Evolutionary conservation across 2,329 filamentous ascomycete species (phyloP).

Genomic region (Calonectria montana): DNA sequence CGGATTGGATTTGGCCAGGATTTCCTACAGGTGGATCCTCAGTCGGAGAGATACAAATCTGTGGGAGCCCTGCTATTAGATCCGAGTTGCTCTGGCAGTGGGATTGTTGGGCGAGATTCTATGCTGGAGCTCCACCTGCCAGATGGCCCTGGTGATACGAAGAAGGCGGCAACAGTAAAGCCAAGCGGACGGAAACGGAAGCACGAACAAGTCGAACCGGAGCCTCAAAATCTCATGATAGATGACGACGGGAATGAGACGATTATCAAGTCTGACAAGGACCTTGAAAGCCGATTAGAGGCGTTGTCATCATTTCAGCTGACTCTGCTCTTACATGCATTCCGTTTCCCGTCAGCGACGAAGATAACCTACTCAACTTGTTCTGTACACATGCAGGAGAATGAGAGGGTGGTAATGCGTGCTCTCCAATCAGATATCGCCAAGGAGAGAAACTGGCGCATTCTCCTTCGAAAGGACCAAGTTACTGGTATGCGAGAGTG

Average conservation of each 20-base stretch:
- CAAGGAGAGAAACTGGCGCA: constrained; percentile 76
- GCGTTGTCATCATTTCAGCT: constrained; percentile 87
- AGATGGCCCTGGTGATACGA: constrained; percentile 40
- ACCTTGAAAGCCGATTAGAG: constrained; percentile 72
- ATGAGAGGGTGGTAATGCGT: constrained; percentile 83
- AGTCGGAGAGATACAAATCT: constrained; percentile 68
- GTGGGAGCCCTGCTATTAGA: constrained; percentile 89
- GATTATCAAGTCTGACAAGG: constrained; percentile 62
- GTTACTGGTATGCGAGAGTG: constrained; percentile 81
- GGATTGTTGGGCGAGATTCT: constrained; percentile 90
- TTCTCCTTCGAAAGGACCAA: constrained; percentile 79
- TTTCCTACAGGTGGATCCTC: constrained; percentile 81
- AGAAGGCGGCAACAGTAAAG: constrained; percentile 30
- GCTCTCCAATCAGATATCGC: constrained; percentile 78
- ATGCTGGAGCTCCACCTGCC: constrained; percentile 75
- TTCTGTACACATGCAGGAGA: constrained; percentile 87
- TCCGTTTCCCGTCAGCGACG: constrained; percentile 79
- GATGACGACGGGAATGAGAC: constrained; percentile 71
- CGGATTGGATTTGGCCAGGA: constrained; percentile 80
- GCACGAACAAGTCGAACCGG: constrained; percentile 49
- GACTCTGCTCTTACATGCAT: constrained; percentile 83
- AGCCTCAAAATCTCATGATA: constrained; percentile 53
- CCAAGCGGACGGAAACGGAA: constrained; percentile 59
- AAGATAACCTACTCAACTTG: constrained; percentile 95
- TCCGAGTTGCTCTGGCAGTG: constrained; percentile 94